These are phyloP conservation scores for Cicer yamashitae DNA, from an alignment of 306 rosid genomes.

Conservation along the genomic window DNA sequence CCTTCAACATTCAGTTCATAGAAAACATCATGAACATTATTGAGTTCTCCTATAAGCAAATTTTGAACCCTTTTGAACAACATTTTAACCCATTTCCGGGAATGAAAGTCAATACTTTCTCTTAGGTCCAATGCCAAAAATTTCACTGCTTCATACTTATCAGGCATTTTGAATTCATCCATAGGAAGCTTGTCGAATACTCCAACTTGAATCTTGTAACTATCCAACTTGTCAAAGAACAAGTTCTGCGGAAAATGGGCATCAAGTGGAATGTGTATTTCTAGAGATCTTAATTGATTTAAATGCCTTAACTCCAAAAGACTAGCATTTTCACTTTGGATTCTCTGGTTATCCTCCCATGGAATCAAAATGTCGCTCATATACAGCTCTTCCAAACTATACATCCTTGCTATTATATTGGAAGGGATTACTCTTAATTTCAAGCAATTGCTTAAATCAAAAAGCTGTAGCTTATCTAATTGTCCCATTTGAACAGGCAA, in stretches of 20 bases:
- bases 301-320: constrained; percentile 33
- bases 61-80: constrained; percentile 49
- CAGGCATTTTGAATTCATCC: constrained; percentile 11
- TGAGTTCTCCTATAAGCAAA: constrained; percentile 46
- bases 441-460: constrained; percentile 16
- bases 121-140: constrained; percentile 43
- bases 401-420: constrained; percentile 48
- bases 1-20: constrained; percentile 34
- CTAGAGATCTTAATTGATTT: constrained; percentile 1
- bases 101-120: constrained; percentile 19
- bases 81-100: constrained; percentile 34
- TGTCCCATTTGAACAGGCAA: neutral
- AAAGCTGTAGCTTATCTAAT: constrained; percentile 13
- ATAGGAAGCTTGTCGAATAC: neutral
- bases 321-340: neutral
- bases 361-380: constrained; percentile 39
- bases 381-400: constrained; percentile 46
- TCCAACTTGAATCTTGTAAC: constrained; percentile 48
- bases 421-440: constrained; percentile 31
- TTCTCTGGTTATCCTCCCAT: constrained; percentile 28
- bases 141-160: constrained; percentile 24
- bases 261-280: neutral
- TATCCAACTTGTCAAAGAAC: constrained; percentile 33
- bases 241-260: neutral
- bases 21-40: constrained; percentile 35